Conservation (phyloP, 169 alveolate species). For the Plasmodium falciparum region DNA sequence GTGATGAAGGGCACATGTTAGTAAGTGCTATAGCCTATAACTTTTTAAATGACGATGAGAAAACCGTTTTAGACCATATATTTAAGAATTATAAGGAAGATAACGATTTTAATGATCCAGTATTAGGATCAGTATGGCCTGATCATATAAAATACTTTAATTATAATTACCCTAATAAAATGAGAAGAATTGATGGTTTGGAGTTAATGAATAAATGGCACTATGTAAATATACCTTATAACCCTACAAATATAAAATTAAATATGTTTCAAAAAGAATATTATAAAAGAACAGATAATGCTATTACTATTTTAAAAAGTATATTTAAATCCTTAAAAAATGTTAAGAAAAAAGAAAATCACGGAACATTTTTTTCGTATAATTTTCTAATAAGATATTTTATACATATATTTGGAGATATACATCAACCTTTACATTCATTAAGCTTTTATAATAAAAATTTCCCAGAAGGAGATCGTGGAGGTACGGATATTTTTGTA, state of each 20-base stretch:
- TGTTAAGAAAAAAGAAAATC: constrained; percentile 45
- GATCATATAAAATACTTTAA: constrained; percentile 78
- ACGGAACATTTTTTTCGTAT: constrained; percentile 60
- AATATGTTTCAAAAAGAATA: constrained; percentile 14
- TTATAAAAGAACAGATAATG: constrained; percentile 37
- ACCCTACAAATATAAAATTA: constrained; percentile 24
- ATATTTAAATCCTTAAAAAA: constrained; percentile 27
- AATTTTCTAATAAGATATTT: constrained; percentile 82
- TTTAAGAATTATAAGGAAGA: constrained; percentile 73
- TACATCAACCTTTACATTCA: constrained; percentile 89
- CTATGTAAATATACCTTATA: constrained; percentile 38
- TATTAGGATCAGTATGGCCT: constrained; percentile 81
- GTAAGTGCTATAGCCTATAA: constrained; percentile 53
- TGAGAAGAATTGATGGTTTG: constrained; percentile 40
- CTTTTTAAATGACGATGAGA: constrained; percentile 24
- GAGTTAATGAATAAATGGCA: constrained; percentile 71
- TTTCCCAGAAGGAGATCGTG: constrained; percentile 87
- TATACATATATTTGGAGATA: constrained; percentile 90
- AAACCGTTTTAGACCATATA: constrained; percentile 9
- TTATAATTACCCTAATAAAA: constrained; percentile 9
- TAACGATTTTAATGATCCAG: constrained; percentile 72
- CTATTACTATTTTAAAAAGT: constrained; percentile 31
- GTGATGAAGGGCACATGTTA: constrained; percentile 75
- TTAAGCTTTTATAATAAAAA: constrained; percentile 71
- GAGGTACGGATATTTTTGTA: constrained; percentile 79